Base-by-base conservation (phyloP, 1,139 yeast genomes). In the Hemisphaericaspora xylanilytica region DNA sequence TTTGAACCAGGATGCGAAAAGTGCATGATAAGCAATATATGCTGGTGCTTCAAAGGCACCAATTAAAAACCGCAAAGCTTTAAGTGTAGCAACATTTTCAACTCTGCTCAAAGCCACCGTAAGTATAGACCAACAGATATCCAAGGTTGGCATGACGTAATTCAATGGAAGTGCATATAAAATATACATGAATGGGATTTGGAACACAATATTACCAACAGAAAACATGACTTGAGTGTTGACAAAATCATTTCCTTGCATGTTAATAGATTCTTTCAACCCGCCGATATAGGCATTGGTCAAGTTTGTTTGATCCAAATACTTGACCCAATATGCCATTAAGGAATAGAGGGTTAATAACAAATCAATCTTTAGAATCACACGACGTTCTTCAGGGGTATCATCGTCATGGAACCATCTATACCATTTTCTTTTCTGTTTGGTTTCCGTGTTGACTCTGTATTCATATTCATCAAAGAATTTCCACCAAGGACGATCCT, bases 251-350 rank as follows among this genome's bases (percentile, higher is more conserved):
- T 80, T 80, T n/a, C 86, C 86, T 45, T 68, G 58, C 78, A 85
- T 75, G 21, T 70, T 64, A 32, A 84, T 62, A 36, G 71, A 80
- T 49, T 78, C 78, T 46, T 75, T 65, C 71, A 84, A 68, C 10
- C 83, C 81, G 13, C 83, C 75, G 34, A 82, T 80, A 54, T 83
- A 84, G n/a, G 89, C 88, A 53, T 79, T 80, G 40, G 78, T 75
- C 37, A 79, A 63, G 51, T 75, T 77, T 34, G 80, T 68, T 42
- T 75, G 75, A 55, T 84, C 90, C 37, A 84, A 63, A 41, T 80
- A 80, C 53, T 83, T 83, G 36, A 80, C 81, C 85, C 87, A 84
- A 57, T 81, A 82, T 15, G 81, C 78, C 61, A 80, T 61, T 49
- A 81, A 66, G 25, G 84, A 72, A 55, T 78, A 83, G 30, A 78